Conservation (phyloP, 176 grass and related monocot species). For the Triticum urartu region DNA sequence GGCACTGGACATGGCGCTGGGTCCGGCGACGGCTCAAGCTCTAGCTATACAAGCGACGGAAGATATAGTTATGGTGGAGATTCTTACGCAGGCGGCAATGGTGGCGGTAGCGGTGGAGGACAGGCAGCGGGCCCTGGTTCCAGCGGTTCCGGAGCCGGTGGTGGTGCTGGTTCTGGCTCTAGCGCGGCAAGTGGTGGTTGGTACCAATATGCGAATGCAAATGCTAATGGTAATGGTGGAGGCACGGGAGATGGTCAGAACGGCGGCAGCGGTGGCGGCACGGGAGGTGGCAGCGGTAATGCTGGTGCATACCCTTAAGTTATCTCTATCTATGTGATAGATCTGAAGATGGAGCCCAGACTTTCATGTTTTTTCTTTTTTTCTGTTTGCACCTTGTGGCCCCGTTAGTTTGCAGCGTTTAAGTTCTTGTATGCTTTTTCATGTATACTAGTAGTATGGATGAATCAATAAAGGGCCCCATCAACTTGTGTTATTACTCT, state of each 20-base stretch:
- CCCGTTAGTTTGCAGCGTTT: not conserved
- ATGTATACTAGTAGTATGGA: not conserved
- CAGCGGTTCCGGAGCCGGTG: not conserved
- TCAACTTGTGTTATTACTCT: not conserved
- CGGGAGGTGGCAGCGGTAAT: not conserved
- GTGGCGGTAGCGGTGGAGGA: not conserved
- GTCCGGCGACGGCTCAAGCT: not conserved
- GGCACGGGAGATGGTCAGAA: not conserved
- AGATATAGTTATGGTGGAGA: not conserved
- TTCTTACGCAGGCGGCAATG: not conserved
- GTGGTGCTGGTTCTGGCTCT: not conserved
- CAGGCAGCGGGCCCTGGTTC: not conserved
- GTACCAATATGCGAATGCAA: not conserved
- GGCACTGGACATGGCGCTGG: not conserved
- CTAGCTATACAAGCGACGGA: not conserved
- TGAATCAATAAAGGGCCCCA: not conserved
- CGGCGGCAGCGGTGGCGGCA: conserved; percentile 13
- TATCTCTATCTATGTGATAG: not conserved
- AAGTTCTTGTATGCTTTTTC: not conserved
- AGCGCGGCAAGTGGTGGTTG: not conserved
- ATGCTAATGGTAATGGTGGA: conserved; percentile 16
- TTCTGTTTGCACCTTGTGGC: not conserved
- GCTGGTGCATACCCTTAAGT: not conserved
- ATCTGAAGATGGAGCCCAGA: not conserved
- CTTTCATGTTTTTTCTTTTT: no score